phyloP scores from a whole-genome alignment of 2,329 filamentous ascomycete genomes.

The Cryphonectria nitschkei region DNA sequence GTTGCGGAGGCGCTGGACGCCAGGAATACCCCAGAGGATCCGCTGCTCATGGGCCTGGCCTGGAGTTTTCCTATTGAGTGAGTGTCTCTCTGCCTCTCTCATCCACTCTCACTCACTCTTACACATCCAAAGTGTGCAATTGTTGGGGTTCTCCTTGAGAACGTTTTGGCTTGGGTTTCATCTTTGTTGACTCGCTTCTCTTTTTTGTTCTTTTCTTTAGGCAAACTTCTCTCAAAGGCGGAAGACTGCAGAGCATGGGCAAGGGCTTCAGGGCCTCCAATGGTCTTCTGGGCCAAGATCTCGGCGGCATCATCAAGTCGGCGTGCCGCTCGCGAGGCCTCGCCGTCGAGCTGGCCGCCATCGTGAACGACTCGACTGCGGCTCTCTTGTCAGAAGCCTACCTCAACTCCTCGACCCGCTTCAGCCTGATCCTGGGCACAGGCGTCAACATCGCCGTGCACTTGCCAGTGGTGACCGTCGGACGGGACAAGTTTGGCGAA shows the following conservation, averaged over 20 bases:
- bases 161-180: neutral
- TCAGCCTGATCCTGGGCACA: constrained; percentile 69
- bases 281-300: constrained; percentile 61
- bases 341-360: constrained; percentile 59
- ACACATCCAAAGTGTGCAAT: too few species aligned
- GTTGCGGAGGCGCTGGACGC: constrained; percentile 49
- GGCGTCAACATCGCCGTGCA: constrained; percentile 69
- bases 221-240: constrained; percentile 65
- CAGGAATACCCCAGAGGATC: constrained; percentile 42
- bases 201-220: constrained; percentile 40
- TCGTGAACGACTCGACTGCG: constrained; percentile 71
- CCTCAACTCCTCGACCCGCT: constrained; percentile 59
- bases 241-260: constrained; percentile 65
- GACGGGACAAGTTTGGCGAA: constrained; percentile 58
- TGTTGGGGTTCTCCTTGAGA: neutral
- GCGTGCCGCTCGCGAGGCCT: constrained; percentile 57
- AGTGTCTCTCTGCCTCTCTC: constrained; percentile 35
- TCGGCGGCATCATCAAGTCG: constrained; percentile 60
- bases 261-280: constrained; percentile 66
- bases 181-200: neutral
- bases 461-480: constrained; percentile 61
- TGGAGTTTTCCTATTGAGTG: constrained; percentile 75
- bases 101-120: neutral
- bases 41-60: constrained; percentile 63
- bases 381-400: constrained; percentile 68